These are phyloP conservation scores for Graphiopsis chlorocephala DNA, from an alignment of 2,329 filamentous ascomycete genomes.

Conservation along the genomic window DNA sequence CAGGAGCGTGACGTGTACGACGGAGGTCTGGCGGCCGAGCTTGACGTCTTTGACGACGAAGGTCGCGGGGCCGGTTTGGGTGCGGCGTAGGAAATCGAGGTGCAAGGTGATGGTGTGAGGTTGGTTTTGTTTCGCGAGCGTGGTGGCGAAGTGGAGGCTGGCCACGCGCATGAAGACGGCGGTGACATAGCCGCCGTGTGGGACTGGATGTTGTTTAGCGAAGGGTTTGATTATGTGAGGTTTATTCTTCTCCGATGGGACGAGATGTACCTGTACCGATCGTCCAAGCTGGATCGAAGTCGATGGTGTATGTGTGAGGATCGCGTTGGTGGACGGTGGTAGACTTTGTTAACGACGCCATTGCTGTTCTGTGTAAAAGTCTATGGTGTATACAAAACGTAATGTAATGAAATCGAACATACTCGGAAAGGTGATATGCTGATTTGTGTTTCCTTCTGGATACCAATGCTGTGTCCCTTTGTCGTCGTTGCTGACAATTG, in stretches of 20 bases:
- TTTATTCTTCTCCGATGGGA: neutral
- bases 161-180: slow-evolving; percentile 61
- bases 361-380: neutral
- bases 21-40: slow-evolving; percentile 61
- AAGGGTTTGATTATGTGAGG: neutral
- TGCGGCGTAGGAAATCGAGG: slow-evolving; percentile 64
- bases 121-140: slow-evolving; percentile 57
- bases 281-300: slow-evolving; percentile 59
- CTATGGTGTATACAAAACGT: neutral
- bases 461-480: neutral
- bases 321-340: slow-evolving; percentile 48
- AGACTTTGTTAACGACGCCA: slow-evolving; percentile 34
- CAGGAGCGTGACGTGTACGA: slow-evolving; percentile 61
- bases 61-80: slow-evolving; percentile 54
- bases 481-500: neutral
- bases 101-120: slow-evolving; percentile 64
- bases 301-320: slow-evolving; percentile 57
- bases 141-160: slow-evolving; percentile 56
- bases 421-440: neutral
- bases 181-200: slow-evolving; percentile 69
- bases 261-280: slow-evolving; percentile 58
- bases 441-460: neutral
- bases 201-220: slow-evolving; percentile 49
- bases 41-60: slow-evolving; percentile 63
- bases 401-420: neutral